Evolutionary conservation across 352 stramenopile species (phyloP).

Genomic region (Pythium inflatum): DNA sequence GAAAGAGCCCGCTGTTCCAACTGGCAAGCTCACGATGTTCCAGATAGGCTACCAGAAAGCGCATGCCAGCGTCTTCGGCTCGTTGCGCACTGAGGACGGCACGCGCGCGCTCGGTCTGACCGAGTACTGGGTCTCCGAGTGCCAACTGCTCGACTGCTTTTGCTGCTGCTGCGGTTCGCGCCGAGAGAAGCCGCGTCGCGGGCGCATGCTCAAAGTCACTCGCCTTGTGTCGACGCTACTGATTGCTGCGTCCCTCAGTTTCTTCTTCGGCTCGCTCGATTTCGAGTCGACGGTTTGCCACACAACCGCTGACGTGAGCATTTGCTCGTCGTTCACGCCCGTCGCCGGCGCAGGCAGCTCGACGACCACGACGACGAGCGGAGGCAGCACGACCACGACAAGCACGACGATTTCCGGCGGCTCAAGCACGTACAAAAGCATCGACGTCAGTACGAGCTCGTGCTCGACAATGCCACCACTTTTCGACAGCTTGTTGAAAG

Average conservation of each 20-base stretch:
- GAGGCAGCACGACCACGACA: neutral
- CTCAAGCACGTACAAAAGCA: neutral
- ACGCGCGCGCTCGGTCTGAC: neutral
- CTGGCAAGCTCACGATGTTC: no score
- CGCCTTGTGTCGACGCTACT: slow-evolving; percentile 1
- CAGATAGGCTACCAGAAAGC: neutral
- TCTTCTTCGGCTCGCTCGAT: slow-evolving; percentile 7
- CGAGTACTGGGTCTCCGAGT: slow-evolving; percentile 8
- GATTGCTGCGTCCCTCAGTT: neutral
- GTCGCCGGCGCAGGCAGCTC: no score
- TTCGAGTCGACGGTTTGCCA: neutral
- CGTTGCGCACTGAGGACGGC: neutral
- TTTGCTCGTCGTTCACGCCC: neutral
- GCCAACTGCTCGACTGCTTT: slow-evolving; percentile 7
- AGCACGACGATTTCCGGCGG: no score
- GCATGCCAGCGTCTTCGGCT: neutral
- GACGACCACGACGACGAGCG: no score
- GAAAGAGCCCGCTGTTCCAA: no score
- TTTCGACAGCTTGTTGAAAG: neutral
- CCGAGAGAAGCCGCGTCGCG: neutral
- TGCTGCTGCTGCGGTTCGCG: neutral
- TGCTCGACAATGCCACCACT: neutral
- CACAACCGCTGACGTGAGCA: neutral
- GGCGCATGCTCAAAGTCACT: neutral
- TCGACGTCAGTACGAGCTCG: neutral